Evolutionary conservation across 2,329 filamentous ascomycete genomes (phyloP).

Genomic region (Penicillium hordei): DNA sequence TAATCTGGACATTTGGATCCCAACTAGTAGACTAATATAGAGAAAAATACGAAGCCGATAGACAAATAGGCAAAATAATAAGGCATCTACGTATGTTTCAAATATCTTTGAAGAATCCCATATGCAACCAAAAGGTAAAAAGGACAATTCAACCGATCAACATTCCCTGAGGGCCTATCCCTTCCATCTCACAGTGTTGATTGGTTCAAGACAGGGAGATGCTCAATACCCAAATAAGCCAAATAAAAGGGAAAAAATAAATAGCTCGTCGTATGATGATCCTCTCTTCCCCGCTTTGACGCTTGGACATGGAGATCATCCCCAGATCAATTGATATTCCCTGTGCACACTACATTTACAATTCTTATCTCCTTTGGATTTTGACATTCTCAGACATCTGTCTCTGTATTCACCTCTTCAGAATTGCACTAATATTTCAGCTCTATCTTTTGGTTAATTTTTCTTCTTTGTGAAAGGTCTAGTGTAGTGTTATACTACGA

Average conservation of each 20-base stretch:
- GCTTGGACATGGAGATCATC: slow-evolving; percentile 20
- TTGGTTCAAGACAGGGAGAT: slow-evolving; percentile 11
- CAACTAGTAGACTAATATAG: too few species aligned
- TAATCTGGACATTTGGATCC: not conserved
- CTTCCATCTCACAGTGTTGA: slow-evolving; percentile 13
- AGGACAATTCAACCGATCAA: slow-evolving; percentile 21
- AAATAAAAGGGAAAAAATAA: not conserved
- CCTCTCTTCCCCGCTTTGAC: slow-evolving; percentile 21
- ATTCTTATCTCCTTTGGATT: not conserved
- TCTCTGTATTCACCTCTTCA: not conserved
- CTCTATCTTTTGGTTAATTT: not conserved
- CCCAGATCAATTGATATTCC: slow-evolving; percentile 4
- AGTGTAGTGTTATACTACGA: not conserved
- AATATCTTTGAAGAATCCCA: not conserved
- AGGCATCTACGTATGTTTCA: not conserved
- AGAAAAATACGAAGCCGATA: not conserved
- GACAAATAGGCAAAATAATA: not conserved
- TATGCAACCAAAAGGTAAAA: not conserved
- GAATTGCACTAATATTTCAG: not conserved
- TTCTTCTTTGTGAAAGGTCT: not conserved
- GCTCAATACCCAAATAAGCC: not conserved
- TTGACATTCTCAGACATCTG: not conserved
- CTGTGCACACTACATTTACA: not conserved
- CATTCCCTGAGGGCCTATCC: slow-evolving; percentile 22
- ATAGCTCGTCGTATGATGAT: not conserved